Evolutionary conservation across 768 basidiomycete species (phyloP).

Genomic region (Megacollybia marginata): DNA sequence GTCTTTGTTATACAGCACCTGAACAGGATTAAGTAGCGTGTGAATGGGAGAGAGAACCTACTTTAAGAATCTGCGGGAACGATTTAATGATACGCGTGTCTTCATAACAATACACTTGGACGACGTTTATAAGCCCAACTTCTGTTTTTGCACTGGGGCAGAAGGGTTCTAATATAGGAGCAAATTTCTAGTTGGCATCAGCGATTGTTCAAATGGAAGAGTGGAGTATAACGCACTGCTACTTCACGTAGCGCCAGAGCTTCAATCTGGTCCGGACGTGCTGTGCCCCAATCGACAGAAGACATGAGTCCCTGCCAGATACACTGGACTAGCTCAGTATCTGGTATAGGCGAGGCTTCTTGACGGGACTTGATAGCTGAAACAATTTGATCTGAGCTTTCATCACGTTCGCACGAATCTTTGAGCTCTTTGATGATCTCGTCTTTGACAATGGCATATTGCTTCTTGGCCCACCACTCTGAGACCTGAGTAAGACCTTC

Average conservation of each 20-base stretch:
- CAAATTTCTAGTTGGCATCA: constrained; percentile 52
- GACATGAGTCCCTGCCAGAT: constrained; percentile 91
- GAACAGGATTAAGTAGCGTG: neutral
- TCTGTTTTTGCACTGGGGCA: constrained; percentile 83
- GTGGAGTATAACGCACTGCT: constrained; percentile 42
- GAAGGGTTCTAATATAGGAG: constrained; percentile 85
- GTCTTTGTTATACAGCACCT: constrained; percentile 95
- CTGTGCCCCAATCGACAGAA: constrained; percentile 73
- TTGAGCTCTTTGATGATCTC: constrained; percentile 61
- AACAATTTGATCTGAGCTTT: constrained; percentile 66
- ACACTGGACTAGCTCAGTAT: constrained; percentile 77
- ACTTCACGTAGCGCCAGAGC: constrained; percentile 84
- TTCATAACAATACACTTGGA: constrained; percentile 95
- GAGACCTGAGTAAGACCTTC: constrained; percentile 72
- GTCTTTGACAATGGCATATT: constrained; percentile 77
- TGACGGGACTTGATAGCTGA: constrained; percentile 63
- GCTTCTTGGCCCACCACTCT: constrained; percentile 93
- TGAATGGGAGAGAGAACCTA: constrained; percentile 12
- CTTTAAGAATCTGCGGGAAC: constrained; percentile 94
- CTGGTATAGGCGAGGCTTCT: constrained; percentile 77
- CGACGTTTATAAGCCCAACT: constrained; percentile 90
- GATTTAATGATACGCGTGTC: constrained; percentile 92
- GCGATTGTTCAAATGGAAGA: neutral
- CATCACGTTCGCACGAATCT: constrained; percentile 63
- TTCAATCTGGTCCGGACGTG: constrained; percentile 89